Base-by-base conservation (phyloP, 2,329 filamentous ascomycete species). In the Pseudonectria buxi region DNA sequence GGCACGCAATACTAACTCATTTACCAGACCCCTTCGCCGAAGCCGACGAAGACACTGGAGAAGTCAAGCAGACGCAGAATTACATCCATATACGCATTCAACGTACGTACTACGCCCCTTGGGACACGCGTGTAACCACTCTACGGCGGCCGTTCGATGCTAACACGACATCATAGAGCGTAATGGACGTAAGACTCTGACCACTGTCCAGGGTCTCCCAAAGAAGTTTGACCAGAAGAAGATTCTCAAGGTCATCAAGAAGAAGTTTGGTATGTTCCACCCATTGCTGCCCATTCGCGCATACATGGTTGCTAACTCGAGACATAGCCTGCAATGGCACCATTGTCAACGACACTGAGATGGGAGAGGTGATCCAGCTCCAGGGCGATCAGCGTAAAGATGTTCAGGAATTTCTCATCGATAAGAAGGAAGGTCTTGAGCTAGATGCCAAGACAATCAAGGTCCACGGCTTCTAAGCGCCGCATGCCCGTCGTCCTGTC, bases 111-210 rank as follows among this genome's bases (percentile, higher is more conserved):
- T 36, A 24, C 33, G 30, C 36, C 45, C 28, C 33, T 24, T 33
- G 32, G 15, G 14, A 14, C 22, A 32, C 37, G 33, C 35, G 16
- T 32, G 36, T 28, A 9, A 29, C 15, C 28, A 31, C 16, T 33
- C 30, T 30, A 27, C 13, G 26, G 34, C 33, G 30, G 10, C 14
- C 29, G 18, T 14, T 30, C 22, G n/a, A 7, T 43, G 38, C 71
- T 76, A 54, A 78, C 63, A 40, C 46, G 33, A 25, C 37, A 10
- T 14, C 31, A 24, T 66, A 96, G 90, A 98, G 75, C 92, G 92
- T 74, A 98, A 98, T 96, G 92, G 92, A 81, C 92, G 92, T 70
- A 98, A 98, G 81, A 96, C 92, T 75, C 78, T 98, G 84, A 98
- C 92, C 58, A 98, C 92, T 58, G 89, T 98, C 61, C 90, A 96